Conservation (phyloP, 805 yeast species). For the Spathaspora girioi region DNA sequence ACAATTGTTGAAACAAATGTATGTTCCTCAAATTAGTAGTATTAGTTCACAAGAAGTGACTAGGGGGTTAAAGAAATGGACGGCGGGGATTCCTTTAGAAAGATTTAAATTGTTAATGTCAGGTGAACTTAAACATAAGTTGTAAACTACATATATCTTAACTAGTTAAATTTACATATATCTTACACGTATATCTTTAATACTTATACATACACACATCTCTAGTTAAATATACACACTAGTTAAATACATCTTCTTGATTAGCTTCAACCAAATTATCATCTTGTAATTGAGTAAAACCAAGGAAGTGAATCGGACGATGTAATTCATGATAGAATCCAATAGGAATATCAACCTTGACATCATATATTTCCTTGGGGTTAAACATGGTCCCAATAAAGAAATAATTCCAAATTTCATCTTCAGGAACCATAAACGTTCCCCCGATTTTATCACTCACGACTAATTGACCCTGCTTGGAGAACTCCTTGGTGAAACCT, state of each 20-base stretch:
- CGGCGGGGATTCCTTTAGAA: constrained; percentile 67
- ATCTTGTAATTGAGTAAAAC: constrained; percentile 65
- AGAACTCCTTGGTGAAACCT: constrained; percentile 63
- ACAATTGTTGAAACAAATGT: constrained; percentile 36
- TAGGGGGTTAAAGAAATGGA: constrained; percentile 67
- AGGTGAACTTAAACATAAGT: constrained; percentile 59
- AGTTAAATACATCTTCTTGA: constrained; percentile 59
- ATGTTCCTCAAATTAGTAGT: constrained; percentile 34
- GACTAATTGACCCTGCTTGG: constrained; percentile 62
- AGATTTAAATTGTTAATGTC: constrained; percentile 55
- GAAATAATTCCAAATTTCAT: constrained; percentile 85
- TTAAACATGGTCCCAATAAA: constrained; percentile 86
- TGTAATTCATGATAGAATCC: constrained; percentile 83
- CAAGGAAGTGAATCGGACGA: constrained; percentile 81
- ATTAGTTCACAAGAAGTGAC: constrained; percentile 63
- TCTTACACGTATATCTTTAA: too few species aligned
- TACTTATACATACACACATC: too few species aligned
- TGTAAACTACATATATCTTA: constrained; percentile 26
- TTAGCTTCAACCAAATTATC: constrained; percentile 57
- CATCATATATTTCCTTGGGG: constrained; percentile 50
- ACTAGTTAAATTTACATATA: too few species aligned
- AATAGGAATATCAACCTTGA: constrained; percentile 76
- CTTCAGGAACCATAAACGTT: constrained; percentile 79
- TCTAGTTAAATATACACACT: neutral
- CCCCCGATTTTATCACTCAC: constrained; percentile 77